Evolutionary conservation across 805 yeast species (phyloP), one percentile per base, ranked within the genome.

Genomic region (Candida multigemmis): DNA sequence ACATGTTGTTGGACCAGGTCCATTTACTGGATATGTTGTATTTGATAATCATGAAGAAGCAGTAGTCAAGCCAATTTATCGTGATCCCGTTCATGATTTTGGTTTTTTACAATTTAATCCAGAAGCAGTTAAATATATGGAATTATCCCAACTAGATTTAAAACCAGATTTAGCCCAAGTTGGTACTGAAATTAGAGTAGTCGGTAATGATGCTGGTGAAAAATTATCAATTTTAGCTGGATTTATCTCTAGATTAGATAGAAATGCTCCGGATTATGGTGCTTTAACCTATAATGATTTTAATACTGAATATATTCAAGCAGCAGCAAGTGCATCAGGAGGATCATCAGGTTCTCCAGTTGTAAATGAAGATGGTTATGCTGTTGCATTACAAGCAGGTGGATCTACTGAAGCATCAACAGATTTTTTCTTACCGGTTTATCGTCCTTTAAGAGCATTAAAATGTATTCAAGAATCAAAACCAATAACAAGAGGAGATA

Each of bases 271-370:
- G 2, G 94, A 83, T 37, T 87, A 87, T 44, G 96, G 96, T 25
- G 75, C 74, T 15, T 60, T 81, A 46, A 77, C 93, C 10, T 87
- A 86, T 53, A 85, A 83, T 47, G 96, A 86, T 60, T 86, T 85
- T 66, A 85, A 86, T 50, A 85, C 95, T 1, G 94, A 83, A 51
- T 86, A 86, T 53, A 83, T 86, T 30, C 95, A 86, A 55, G 96
- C 96, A 1, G 96, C 96, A 6, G 96, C 96, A 1, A 73, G 86
- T 33, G 95, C 96, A 0, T 79, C 94, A 11, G 96, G 96, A 16
- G 96, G 96, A 3, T 85, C 95, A 3, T 78, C 91, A 25, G 96
- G 96, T 6, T 84, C 95, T 3, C 96, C 96, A 0, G 96, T 87
- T n/a, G 94, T 87, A 2, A 79, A 85, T 50, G 74, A 79, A 23